These are phyloP conservation scores for Yarrowia sp. DNA, from an alignment of 805 yeast genomes.

Conservation along the genomic window DNA sequence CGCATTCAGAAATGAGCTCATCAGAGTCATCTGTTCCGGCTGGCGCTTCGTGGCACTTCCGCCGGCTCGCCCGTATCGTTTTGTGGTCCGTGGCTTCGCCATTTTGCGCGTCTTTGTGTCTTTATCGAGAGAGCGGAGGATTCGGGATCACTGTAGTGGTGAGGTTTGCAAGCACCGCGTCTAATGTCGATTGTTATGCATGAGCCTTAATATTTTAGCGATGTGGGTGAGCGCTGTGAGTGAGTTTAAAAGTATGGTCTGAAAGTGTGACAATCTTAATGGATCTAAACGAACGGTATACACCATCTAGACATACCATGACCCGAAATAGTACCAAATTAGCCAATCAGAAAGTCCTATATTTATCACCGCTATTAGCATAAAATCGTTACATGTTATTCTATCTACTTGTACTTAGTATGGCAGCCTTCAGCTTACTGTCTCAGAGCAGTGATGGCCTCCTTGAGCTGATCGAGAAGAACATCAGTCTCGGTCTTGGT, in stretches of 20 bases:
- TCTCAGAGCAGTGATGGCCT: constrained; percentile 27
- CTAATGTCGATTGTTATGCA: constrained; percentile 16
- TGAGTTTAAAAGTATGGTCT: not conserved
- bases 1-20: constrained; percentile 15
- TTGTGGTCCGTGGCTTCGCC: constrained; percentile 14
- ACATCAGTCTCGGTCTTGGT: constrained; percentile 73
- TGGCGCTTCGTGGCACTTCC: constrained; percentile 1
- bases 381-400: constrained; percentile 2
- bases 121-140: too few species aligned
- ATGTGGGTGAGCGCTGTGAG: not conserved
- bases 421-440: not conserved
- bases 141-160: not conserved
- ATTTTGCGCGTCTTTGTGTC: constrained; percentile 4
- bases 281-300: too few species aligned
- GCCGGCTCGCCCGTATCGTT: constrained; percentile 16
- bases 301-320: too few species aligned
- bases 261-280: not conserved
- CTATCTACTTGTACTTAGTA: constrained; percentile 1
- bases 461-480: constrained; percentile 59
- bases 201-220: constrained; percentile 11
- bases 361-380: too few species aligned
- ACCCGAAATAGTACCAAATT: too few species aligned
- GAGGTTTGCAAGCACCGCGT: constrained; percentile 7
- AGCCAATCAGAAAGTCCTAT: too few species aligned
- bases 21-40: constrained; percentile 20